Conservation (phyloP, 805 yeast genomes). For the Torulaspora indica region DNA sequence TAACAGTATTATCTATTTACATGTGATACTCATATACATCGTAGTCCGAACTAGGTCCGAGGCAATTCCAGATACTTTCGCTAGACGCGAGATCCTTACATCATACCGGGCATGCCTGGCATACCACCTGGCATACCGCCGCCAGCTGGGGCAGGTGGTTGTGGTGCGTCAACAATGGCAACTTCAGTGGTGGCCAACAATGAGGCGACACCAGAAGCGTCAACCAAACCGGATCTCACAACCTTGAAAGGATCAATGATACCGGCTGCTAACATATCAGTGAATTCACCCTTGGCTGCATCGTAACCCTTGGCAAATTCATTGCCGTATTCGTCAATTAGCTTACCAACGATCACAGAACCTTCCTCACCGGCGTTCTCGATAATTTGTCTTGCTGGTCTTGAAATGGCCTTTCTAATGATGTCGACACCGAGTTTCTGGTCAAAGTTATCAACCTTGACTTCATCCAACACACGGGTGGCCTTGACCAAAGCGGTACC, state of each 20-base stretch:
- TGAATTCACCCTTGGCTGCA: constrained; percentile 86
- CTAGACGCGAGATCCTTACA: constrained; percentile 6
- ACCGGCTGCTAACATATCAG: constrained; percentile 95
- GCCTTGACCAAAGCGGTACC: constrained; percentile 98
- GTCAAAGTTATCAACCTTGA: constrained; percentile 83
- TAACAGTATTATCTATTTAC: constrained; percentile 8
- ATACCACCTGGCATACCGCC: constrained; percentile 49
- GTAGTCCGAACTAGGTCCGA: background rate
- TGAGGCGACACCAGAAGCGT: constrained; percentile 97
- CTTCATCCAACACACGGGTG: constrained; percentile 62
- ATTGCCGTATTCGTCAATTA: constrained; percentile 47
- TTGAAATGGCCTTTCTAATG: constrained; percentile 85
- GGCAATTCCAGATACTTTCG: background rate
- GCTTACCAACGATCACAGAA: constrained; percentile 90
- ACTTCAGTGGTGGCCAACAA: constrained; percentile 97
- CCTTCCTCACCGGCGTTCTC: constrained; percentile 98
- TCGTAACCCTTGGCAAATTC: constrained; percentile 90
- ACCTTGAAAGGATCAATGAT: constrained; percentile 98
- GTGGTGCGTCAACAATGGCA: constrained; percentile 94
- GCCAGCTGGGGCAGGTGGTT: constrained; percentile 60
- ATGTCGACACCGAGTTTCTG: constrained; percentile 94
- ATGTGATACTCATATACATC: constrained; percentile 8
- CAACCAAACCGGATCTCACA: constrained; percentile 90
- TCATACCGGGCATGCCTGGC: constrained; percentile 67
- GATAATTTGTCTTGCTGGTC: constrained; percentile 92